Evolutionary conservation across 257 asterid species (phyloP).

Genomic region (Cynanchum wilfordii): DNA sequence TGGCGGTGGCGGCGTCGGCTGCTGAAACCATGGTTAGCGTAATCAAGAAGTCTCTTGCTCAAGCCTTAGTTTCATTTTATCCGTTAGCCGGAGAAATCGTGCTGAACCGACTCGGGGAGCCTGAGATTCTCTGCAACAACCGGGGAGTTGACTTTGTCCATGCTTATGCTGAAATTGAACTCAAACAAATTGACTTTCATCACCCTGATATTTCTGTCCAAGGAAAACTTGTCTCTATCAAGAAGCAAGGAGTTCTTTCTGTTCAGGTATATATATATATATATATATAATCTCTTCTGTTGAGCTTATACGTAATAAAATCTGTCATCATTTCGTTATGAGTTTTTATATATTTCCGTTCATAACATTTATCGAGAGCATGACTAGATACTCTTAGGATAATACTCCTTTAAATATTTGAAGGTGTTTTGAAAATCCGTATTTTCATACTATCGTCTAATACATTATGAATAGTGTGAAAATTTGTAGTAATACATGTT

Average conservation of each 20-base stretch:
- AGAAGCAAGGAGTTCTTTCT: slow-evolving; percentile 42
- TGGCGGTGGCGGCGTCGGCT: too few relatives aligned
- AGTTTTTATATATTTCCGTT: too few relatives aligned
- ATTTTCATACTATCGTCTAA: too few relatives aligned
- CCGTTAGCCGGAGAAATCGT: slow-evolving; percentile 54
- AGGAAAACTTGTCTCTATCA: slow-evolving; percentile 42
- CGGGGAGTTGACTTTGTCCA: slow-evolving; percentile 47
- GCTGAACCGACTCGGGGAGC: slow-evolving; percentile 43
- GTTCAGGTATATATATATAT: slow-evolving; percentile 36
- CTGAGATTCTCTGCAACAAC: slow-evolving; percentile 57
- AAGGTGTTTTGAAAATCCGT: too few relatives aligned
- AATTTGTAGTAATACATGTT: too few relatives aligned
- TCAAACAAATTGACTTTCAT: slow-evolving; percentile 31
- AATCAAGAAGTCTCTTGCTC: slow-evolving; percentile 37
- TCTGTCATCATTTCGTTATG: too few relatives aligned
- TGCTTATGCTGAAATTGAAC: slow-evolving; percentile 41
- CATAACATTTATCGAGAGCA: too few relatives aligned
- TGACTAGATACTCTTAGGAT: too few relatives aligned
- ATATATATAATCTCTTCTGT: too few relatives aligned
- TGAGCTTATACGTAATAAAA: too few relatives aligned
- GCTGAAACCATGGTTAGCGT: slow-evolving; percentile 23
- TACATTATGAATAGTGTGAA: too few relatives aligned
- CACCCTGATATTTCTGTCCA: slow-evolving; percentile 34
- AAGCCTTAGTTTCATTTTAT: slow-evolving; percentile 39
- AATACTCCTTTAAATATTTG: too few relatives aligned